These are phyloP conservation scores for Hyaloscypha hepaticicola DNA, from an alignment of 495 filamentous ascomycete species.

Conservation along the genomic window DNA sequence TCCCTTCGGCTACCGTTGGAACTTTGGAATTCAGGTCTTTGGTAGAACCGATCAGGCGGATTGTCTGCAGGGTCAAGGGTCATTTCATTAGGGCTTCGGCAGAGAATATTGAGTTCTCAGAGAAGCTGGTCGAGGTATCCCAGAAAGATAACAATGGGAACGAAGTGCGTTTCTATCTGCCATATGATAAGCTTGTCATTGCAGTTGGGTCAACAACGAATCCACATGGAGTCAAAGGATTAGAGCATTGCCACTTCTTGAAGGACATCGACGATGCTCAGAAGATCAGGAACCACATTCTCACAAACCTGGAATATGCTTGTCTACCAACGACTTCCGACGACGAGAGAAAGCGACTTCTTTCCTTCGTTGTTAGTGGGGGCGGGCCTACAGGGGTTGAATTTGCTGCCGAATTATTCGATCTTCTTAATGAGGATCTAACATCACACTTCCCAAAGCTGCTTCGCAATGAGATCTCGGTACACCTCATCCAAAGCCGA, in stretches of 20 bases:
- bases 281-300: constrained; percentile 81
- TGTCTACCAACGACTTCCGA: constrained; percentile 90
- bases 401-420: constrained; percentile 94
- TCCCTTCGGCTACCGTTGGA: constrained; percentile 94
- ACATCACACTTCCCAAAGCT: constrained; percentile 80
- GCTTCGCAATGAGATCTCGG: constrained; percentile 92
- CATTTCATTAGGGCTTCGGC: constrained; percentile 89
- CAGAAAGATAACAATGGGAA: constrained; percentile 70
- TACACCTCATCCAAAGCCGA: constrained; percentile 93
- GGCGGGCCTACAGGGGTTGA: constrained; percentile 97
- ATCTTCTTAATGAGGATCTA: constrained; percentile 95
- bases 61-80: constrained; percentile 72
- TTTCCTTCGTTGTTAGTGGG: constrained; percentile 94
- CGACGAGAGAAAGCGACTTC: constrained; percentile 78
- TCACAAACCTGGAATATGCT: constrained; percentile 89
- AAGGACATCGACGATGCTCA: constrained; percentile 93
- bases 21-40: constrained; percentile 88
- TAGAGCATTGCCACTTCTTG: constrained; percentile 91
- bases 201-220: constrained; percentile 92
- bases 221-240: constrained; percentile 91
- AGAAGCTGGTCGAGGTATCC: constrained; percentile 83
- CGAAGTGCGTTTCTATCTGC: constrained; percentile 81
- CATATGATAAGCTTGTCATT: constrained; percentile 98
- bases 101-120: constrained; percentile 85
- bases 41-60: constrained; percentile 88